Percentiles rank a stretch among this genome's conserved stretches.
phyloP scores from a whole-genome alignment of 1,284 basidiomycete species.

The Naganishia liquefaciens region DNA sequence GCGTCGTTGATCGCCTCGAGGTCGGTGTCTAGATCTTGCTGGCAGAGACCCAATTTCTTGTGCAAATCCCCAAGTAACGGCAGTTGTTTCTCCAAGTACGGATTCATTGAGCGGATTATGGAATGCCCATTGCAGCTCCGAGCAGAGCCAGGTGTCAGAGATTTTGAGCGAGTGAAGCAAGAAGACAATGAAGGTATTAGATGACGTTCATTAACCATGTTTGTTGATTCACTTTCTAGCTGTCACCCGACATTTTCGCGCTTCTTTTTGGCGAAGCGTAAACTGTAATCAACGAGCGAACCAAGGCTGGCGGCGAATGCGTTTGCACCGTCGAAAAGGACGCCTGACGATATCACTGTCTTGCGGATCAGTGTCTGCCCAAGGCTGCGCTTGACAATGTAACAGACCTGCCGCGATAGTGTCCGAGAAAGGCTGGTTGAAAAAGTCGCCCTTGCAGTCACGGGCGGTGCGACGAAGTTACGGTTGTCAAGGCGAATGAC shows the following conservation, averaged over 20 bases:
- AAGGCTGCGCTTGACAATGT: too few relatives aligned
- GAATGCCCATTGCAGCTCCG: background rate
- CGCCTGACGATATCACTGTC: too few relatives aligned
- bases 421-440: too few relatives aligned
- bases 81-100: slow-evolving; percentile 31
- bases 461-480: too few relatives aligned
- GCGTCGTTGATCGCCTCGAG: slow-evolving; percentile 31
- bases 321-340: too few relatives aligned
- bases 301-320: too few relatives aligned
- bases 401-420: too few relatives aligned
- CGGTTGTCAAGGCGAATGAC: too few relatives aligned
- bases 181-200: background rate
- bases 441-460: too few relatives aligned
- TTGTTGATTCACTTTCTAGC: slow-evolving; percentile 14
- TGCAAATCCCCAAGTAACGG: slow-evolving; percentile 29
- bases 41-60: slow-evolving; percentile 25
- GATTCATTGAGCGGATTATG: slow-evolving; percentile 18
- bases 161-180: background rate
- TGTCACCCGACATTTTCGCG: background rate
- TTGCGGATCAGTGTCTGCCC: too few relatives aligned
- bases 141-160: background rate
- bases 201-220: slow-evolving; percentile 14
- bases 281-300: too few relatives aligned
- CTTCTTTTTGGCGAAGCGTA: background rate
- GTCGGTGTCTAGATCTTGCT: slow-evolving; percentile 24